These are phyloP conservation scores for Capsella rubella DNA, from an alignment of 441 rosid species.

Conservation along the genomic window DNA sequence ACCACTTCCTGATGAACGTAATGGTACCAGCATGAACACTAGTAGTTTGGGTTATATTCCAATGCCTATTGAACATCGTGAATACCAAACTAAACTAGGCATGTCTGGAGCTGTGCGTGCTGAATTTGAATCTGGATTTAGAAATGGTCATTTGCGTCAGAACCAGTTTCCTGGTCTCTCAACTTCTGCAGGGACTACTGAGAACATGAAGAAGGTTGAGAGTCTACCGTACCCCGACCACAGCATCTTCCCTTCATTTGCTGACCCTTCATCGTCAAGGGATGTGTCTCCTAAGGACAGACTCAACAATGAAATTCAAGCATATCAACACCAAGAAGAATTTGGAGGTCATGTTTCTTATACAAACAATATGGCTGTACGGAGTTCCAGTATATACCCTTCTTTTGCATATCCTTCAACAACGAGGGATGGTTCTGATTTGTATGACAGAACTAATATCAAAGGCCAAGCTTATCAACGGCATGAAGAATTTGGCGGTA, in stretches of 20 bases:
- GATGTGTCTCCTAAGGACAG: constrained; percentile 27
- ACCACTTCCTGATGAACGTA: constrained; percentile 31
- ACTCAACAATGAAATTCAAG: constrained; percentile 19
- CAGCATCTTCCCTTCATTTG: constrained; percentile 44
- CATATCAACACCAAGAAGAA: constrained; percentile 39
- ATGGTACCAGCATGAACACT: constrained; percentile 22
- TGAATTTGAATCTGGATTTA: constrained; percentile 40
- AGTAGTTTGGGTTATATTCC: constrained; percentile 32
- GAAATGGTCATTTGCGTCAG: constrained; percentile 32
- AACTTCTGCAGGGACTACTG: constrained; percentile 25
- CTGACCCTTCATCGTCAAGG: constrained; percentile 34
- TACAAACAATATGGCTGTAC: constrained; percentile 27
- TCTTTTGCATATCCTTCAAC: constrained; percentile 26
- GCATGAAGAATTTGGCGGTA: constrained; percentile 31
- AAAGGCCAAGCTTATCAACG: constrained; percentile 36
- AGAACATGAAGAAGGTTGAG: constrained; percentile 36
- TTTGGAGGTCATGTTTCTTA: constrained; percentile 34
- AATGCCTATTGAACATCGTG: constrained; percentile 38
- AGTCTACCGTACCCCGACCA: constrained; percentile 36
- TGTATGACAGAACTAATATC: constrained; percentile 16
- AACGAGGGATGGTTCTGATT: constrained; percentile 25
- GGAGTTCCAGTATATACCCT: constrained; percentile 34
- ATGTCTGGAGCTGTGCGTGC: constrained; percentile 32
- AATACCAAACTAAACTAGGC: constrained; percentile 38
- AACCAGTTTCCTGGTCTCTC: constrained; percentile 36